Conservation (phyloP, 768 basidiomycete species). For the Chalciporus piperatus region DNA sequence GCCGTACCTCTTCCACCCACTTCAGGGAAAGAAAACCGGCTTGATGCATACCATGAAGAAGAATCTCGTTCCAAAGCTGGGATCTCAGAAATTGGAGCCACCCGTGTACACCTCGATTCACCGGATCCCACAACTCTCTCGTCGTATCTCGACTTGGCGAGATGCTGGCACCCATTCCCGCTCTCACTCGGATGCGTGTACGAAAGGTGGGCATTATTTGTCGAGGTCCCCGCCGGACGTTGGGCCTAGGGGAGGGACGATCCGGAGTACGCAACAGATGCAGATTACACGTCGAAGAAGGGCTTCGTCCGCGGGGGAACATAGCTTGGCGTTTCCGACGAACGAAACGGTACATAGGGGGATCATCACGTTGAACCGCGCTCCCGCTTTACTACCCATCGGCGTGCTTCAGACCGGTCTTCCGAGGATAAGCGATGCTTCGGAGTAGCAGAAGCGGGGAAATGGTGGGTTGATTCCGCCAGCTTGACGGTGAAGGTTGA, state of each 20-base stretch:
- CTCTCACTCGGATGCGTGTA: constrained; percentile 22
- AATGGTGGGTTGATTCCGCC: not conserved
- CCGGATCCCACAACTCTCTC: not conserved
- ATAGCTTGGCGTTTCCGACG: constrained; percentile 10
- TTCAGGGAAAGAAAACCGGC: constrained; percentile 63
- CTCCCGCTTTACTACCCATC: not conserved
- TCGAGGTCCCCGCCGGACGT: constrained; percentile 11
- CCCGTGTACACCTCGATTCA: constrained; percentile 25
- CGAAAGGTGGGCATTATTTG: constrained; percentile 13
- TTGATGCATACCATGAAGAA: constrained; percentile 74
- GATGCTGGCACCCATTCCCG: constrained; percentile 13
- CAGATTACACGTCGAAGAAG: constrained; percentile 35
- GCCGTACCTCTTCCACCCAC: constrained; percentile 55
- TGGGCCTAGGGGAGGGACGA: not conserved
- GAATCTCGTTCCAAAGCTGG: constrained; percentile 60
- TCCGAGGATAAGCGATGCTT: not conserved
- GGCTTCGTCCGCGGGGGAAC: constrained; percentile 49
- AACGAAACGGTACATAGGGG: constrained; percentile 1
- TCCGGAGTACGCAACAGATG: constrained; percentile 5
- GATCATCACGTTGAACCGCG: not conserved
- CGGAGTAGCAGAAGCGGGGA: not conserved
- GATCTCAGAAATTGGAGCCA: constrained; percentile 58
- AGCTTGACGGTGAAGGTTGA: not conserved
- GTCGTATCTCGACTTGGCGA: constrained; percentile 2
- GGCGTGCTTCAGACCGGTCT: not conserved